A percentile compares a stretch with the other conserved stretches of the same genome.
Conservation (phyloP, 2,329 filamentous ascomycete species). For the Myriosclerotinia duriaeana region DNA sequence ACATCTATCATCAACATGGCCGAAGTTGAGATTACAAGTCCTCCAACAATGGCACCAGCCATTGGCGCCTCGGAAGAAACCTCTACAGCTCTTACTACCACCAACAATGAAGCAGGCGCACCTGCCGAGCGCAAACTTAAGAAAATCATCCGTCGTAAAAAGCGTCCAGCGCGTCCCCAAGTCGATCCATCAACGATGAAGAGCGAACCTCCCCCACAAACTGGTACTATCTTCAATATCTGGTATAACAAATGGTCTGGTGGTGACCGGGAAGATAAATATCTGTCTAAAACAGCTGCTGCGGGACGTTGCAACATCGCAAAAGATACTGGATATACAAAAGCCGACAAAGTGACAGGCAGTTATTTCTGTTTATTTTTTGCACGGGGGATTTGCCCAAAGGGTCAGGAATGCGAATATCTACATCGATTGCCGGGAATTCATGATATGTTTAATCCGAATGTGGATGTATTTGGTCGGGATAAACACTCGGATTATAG, state of each 20-base stretch:
- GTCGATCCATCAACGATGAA: slow-evolving; percentile 82
- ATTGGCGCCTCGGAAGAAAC: slow-evolving; percentile 26
- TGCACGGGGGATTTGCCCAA: slow-evolving; percentile 76
- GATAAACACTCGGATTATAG: slow-evolving; percentile 92
- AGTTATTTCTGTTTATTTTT: slow-evolving; percentile 94
- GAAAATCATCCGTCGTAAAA: slow-evolving; percentile 89
- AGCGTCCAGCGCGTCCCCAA: slow-evolving; percentile 84
- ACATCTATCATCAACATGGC: slow-evolving; percentile 30
- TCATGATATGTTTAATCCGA: slow-evolving; percentile 88
- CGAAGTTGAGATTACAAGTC: slow-evolving; percentile 35
- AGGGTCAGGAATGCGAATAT: slow-evolving; percentile 91
- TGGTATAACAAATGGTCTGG: slow-evolving; percentile 99
- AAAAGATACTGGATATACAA: slow-evolving; percentile 75
- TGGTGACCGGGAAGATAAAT: slow-evolving; percentile 90
- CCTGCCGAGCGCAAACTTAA: slow-evolving; percentile 62
- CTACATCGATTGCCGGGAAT: slow-evolving; percentile 84
- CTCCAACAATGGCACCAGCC: slow-evolving; percentile 29
- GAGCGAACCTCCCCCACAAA: slow-evolving; percentile 84
- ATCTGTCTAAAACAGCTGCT: slow-evolving; percentile 77
- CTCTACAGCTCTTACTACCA: slow-evolving; percentile 36
- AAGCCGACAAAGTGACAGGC: slow-evolving; percentile 72
- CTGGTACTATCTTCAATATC: slow-evolving; percentile 94
- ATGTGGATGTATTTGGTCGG: slow-evolving; percentile 90
- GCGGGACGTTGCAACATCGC: slow-evolving; percentile 84
- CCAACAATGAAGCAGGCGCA: slow-evolving; percentile 35